A percentile compares a stretch with the other conserved stretches of the same genome.
phyloP scores from a whole-genome alignment of 2,329 filamentous ascomycete species.

The Colletotrichum cereale region DNA sequence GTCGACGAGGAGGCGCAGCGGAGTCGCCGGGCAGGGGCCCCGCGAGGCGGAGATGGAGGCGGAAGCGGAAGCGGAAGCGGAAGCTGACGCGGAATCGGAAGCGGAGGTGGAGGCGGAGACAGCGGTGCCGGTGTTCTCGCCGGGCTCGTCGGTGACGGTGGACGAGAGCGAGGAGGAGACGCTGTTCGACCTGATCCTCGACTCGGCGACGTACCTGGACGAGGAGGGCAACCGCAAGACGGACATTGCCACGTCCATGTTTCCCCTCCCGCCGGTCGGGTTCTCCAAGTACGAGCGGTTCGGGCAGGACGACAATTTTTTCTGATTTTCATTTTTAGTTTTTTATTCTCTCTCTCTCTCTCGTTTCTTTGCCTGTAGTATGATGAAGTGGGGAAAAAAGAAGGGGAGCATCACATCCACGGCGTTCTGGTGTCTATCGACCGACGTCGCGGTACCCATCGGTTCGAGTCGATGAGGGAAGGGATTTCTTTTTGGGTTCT shows the following conservation, averaged over 20 bases:
- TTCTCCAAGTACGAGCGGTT: constrained; percentile 10
- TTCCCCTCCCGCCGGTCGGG: constrained; percentile 19
- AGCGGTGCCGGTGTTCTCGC: constrained; percentile 9
- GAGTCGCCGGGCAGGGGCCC: too few species aligned
- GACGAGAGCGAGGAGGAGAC: constrained; percentile 38
- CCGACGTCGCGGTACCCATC: not conserved
- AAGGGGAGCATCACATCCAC: not conserved
- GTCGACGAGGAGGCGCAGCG: not conserved
- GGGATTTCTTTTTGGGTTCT: not conserved
- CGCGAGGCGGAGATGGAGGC: not conserved
- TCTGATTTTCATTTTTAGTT: constrained; percentile 14
- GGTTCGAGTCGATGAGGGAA: not conserved
- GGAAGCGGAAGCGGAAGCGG: not conserved
- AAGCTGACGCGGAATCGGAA: not conserved
- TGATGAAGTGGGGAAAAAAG: too few species aligned
- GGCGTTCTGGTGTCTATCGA: not conserved
- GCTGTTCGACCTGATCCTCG: constrained; percentile 33
- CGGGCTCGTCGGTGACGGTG: constrained; percentile 4
- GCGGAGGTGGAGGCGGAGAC: too few species aligned
- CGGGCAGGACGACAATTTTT: constrained; percentile 17
- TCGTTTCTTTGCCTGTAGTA: not conserved
- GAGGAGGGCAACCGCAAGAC: constrained; percentile 28
- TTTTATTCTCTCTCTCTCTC: not conserved
- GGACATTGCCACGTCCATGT: constrained; percentile 13
- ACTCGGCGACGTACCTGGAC: constrained; percentile 31